Conservation (phyloP, 345 rosid genomes). For the Arabidopsis thaliana region DNA sequence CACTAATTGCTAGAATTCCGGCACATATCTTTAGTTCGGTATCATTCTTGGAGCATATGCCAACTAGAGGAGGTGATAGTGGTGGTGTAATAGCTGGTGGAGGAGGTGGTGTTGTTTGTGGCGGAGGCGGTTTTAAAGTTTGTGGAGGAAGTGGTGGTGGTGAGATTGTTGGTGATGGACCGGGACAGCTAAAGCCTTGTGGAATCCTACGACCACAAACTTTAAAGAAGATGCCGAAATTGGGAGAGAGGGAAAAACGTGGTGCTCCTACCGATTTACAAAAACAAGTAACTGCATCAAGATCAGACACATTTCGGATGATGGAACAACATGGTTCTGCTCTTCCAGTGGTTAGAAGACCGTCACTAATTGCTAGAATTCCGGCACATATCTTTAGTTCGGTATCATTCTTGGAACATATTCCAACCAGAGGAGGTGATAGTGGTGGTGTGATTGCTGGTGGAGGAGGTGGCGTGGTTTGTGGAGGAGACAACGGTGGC, state of each 20-base stretch:
- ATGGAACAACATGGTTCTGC: constrained; percentile 1
- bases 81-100: background rate
- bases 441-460: background rate
- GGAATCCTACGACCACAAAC: background rate
- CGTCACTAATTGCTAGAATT: background rate
- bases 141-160: background rate
- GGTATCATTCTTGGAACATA: background rate
- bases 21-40: background rate
- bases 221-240: background rate
- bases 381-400: background rate
- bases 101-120: background rate
- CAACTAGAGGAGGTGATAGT: background rate
- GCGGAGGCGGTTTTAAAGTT: background rate
- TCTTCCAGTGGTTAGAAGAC: background rate
- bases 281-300: constrained; percentile 7
- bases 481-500: background rate
- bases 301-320: background rate
- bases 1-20: background rate
- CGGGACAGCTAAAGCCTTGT: constrained; percentile 2
- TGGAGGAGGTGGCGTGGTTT: background rate
- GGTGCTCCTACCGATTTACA: background rate
- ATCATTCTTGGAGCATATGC: background rate
- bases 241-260: background rate
- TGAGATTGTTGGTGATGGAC: background rate
- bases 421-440: background rate